Base-by-base conservation (phyloP, 73 alveolate species). In the Tetrahymena borealis region DNA sequence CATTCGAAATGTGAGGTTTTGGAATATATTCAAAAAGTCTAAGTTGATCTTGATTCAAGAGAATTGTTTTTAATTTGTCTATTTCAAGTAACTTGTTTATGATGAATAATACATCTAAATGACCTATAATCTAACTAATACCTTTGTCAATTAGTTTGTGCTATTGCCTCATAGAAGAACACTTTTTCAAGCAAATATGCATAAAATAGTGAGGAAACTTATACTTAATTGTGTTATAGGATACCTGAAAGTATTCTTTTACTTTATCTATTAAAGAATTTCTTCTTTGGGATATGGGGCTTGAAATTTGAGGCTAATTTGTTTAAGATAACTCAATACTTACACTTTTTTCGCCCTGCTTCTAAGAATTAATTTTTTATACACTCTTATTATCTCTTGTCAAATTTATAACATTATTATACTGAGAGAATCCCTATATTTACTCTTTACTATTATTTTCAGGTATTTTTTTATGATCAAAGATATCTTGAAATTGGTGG, bases 51-150 rank as follows among this genome's bases (percentile, higher is more conserved):
- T 35, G n/a, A 60, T 60, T 60, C 37, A 60, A 60, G 28, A 60
- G n/a, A 18, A 60, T 35, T 20, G 38, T 60, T 10, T 60, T 60
- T 18, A 60, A 35, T n/a, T 60, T 60, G 28, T 60, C 85, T 18
- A 60, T 60, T 60, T 60, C 85, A n/a, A 24, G n/a, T 60, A 60
- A 9, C 35, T 60, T 93, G 37, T 85, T 60, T 7, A 93, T 32
- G 3, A 93, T n/a, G 41, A 40, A 79, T 5, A 92, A 35, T 32
- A 93, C 78, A 93, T 93, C 95, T 20, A 93, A 79, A 39, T 79
- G 40, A 15, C 36, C 32, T 91, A 33, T 78, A 18, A 92, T 38
- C 33, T 93, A 38, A 10, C 79, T 43, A 28, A 79, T 93, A 11
- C 93, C 95, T 32, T 93, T 79, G 32, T 78, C 36, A 35, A 93